Conservation (phyloP, 129 eudicot species). For the Arctium lappa region DNA sequence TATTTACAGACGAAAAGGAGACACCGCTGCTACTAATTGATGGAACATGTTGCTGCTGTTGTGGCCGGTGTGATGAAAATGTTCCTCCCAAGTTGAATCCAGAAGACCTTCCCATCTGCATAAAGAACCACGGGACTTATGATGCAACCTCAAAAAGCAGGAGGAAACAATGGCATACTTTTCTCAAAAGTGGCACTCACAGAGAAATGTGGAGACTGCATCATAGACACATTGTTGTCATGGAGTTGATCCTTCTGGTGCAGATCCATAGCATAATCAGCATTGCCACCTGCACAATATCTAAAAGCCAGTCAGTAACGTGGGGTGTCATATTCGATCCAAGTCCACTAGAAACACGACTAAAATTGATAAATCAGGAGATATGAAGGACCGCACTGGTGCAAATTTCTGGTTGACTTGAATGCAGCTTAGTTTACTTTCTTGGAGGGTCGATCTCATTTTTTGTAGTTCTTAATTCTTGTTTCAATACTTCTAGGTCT, state of each 20-base stretch:
- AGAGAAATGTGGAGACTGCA: conserved; percentile 87
- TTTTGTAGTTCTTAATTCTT: too few relatives aligned
- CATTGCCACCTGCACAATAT: conserved; percentile 72
- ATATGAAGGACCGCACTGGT: neutral
- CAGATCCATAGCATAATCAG: conserved; percentile 79
- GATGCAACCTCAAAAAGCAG: neutral
- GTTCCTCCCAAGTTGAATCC: conserved; percentile 77
- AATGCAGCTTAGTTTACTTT: too few relatives aligned
- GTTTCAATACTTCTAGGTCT: too few relatives aligned
- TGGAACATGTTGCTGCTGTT: conserved; percentile 27
- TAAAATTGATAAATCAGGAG: neutral
- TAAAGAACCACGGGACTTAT: neutral
- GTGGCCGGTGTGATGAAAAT: conserved; percentile 75
- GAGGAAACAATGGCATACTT: neutral
- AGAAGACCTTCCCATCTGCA: conserved; percentile 79
- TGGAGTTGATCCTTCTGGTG: conserved; percentile 94
- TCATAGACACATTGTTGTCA: conserved; percentile 62
- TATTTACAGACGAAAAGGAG: conserved; percentile 54
- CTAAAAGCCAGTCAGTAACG: conserved; percentile 18
- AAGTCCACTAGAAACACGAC: neutral
- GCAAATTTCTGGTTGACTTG: too few relatives aligned
- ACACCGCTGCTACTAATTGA: conserved; percentile 34
- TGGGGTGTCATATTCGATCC: neutral
- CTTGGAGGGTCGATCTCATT: too few relatives aligned
- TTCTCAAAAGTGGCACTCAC: conserved; percentile 39